Evolutionary conservation across 2,329 filamentous ascomycete species (phyloP).

Genomic region (Pseudogymnoascus destructans): DNA sequence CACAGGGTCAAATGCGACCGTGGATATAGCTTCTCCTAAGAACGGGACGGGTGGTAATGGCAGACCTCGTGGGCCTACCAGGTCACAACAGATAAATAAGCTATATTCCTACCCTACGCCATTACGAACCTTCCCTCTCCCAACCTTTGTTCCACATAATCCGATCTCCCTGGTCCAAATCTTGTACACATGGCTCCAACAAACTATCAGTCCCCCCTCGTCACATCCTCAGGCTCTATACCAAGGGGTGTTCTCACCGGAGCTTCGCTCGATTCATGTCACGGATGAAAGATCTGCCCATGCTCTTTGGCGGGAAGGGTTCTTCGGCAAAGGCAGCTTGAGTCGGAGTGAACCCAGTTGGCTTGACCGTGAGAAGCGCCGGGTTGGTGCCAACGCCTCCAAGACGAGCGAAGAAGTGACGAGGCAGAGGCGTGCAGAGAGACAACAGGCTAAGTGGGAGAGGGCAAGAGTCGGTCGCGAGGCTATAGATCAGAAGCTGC

Average conservation of each 20-base stretch:
- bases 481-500: constrained; percentile 60
- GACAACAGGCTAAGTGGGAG: constrained; percentile 78
- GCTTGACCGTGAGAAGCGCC: constrained; percentile 69
- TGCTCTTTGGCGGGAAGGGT: constrained; percentile 89
- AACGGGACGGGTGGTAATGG: neutral
- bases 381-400: constrained; percentile 47
- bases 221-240: constrained; percentile 53
- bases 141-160: constrained; percentile 81
- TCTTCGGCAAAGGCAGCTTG: constrained; percentile 87
- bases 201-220: constrained; percentile 51
- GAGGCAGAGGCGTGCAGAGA: constrained; percentile 60
- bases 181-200: constrained; percentile 61
- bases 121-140: constrained; percentile 69
- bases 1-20: neutral
- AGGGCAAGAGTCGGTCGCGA: constrained; percentile 79
- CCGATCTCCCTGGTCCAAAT: constrained; percentile 78
- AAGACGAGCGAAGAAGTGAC: constrained; percentile 77
- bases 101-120: constrained; percentile 76
- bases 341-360: constrained; percentile 93
- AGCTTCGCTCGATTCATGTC: constrained; percentile 73
- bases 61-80: constrained; percentile 18
- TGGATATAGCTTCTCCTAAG: neutral
- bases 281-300: constrained; percentile 62
- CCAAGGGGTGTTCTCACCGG: constrained; percentile 64
- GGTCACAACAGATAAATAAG: constrained; percentile 42